Evolutionary conservation across 257 asterid genomes (phyloP), one percentile per base, ranked within the genome.

Genomic region (Solanum virginianum): DNA sequence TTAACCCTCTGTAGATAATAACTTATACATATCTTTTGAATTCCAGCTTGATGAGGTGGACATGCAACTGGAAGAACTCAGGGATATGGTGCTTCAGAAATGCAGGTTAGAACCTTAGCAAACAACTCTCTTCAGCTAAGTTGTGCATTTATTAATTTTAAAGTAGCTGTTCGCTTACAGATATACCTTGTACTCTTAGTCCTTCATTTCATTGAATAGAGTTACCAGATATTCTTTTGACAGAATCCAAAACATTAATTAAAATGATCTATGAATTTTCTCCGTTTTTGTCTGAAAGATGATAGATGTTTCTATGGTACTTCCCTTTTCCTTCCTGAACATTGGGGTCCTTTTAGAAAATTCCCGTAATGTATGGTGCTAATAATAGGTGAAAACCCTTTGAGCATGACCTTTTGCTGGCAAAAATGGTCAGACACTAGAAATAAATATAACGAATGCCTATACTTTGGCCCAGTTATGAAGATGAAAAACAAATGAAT

Each of bases 31-130:
- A 77, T 81, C 70, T 83, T 65, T 86, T 51, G 41, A 69, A 83
- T 87, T 84, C 84, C 90, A 96, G 99, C 92, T 96, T 80, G 96
- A 91, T 22, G 88, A 89, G 71, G 91, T 93, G 71, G 97, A 93
- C 59, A 59, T 66, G 86, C 89, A 91, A 54, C 92, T 96, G 70
- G 95, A 89, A 85, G 93, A 93, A 70, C 95, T 96, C 85, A 91
- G 90, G 90, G 97, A 91, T 53, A 68, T 60, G 47, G 97, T 92
- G 57, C 94, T 94, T 89, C 94, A 89, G 87, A 94, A 88, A 63
- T 93, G 97, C 98, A 96, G 99, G 99, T 96, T 80, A 85, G 95
- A 87, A 26, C 29, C 6, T 79, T 79, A 29, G 6, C 82, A 26
- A 49, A 77, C 32, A 24, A 26, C 82, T 51, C 57, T 75, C 45